A percentile compares a stretch with the other conserved stretches of the same genome.
These are phyloP conservation scores for Yamadazyma jaroonii DNA, from an alignment of 1,139 yeast species.

Conservation along the genomic window DNA sequence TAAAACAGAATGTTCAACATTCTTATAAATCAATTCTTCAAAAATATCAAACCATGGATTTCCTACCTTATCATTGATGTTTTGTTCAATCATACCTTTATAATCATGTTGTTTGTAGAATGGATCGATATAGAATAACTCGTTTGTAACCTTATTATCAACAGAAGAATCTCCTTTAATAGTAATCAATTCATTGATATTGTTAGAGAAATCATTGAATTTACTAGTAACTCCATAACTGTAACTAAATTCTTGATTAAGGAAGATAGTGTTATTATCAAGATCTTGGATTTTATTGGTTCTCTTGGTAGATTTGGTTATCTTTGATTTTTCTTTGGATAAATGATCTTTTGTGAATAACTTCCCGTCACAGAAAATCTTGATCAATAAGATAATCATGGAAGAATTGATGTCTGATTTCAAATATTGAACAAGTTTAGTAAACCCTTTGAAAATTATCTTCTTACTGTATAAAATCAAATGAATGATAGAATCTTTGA, in stretches of 20 bases:
- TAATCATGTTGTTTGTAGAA: conserved; percentile 10
- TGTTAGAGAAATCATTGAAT: conserved; percentile 18
- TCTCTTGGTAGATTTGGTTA: conserved; percentile 18
- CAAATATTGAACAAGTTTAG: conserved; percentile 26
- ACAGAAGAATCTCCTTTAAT: not conserved
- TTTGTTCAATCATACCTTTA: conserved; percentile 9
- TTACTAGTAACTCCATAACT: conserved; percentile 43
- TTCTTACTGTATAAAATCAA: conserved; percentile 36
- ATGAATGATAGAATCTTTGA: conserved; percentile 28
- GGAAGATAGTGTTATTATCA: conserved; percentile 19
- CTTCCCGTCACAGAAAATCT: conserved; percentile 38
- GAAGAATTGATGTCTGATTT: conserved; percentile 42
- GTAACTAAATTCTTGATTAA: conserved; percentile 35
- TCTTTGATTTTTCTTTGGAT: conserved; percentile 22
- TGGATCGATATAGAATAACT: conserved; percentile 15
- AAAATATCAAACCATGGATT: conserved; percentile 33
- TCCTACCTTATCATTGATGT: conserved; percentile 5
- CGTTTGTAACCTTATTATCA: conserved; percentile 1
- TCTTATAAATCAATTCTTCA: conserved; percentile 23
- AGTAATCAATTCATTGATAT: conserved; percentile 24
- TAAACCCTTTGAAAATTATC: conserved; percentile 31
- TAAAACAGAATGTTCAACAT: conserved; percentile 28
- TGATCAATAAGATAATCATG: conserved; percentile 38
- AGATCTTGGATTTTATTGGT: conserved; percentile 20
- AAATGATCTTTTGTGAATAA: conserved; percentile 19